Conservation (phyloP, 2,329 filamentous ascomycete genomes). For the Fusarium beomiforme region DNA sequence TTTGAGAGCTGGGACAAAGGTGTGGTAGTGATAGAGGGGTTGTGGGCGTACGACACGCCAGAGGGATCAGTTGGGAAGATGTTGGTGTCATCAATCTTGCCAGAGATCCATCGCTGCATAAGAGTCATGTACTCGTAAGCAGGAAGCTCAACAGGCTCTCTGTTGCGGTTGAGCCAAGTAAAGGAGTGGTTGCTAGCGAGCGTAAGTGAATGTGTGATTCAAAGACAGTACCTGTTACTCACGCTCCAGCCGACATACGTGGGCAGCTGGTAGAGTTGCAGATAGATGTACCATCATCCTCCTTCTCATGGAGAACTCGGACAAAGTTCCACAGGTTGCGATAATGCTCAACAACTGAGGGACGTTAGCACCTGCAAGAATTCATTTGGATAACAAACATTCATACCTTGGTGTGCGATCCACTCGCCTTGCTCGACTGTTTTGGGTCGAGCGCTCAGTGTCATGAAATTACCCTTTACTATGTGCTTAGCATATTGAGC, state of each 20-base stretch:
- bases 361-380: not conserved
- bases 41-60: slow-evolving; percentile 72
- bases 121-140: slow-evolving; percentile 94
- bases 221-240: slow-evolving; percentile 55
- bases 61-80: slow-evolving; percentile 91
- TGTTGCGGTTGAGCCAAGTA: slow-evolving; percentile 91
- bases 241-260: slow-evolving; percentile 95
- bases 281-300: slow-evolving; percentile 79
- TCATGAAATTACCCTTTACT: slow-evolving; percentile 98
- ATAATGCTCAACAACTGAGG: slow-evolving; percentile 88
- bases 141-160: slow-evolving; percentile 89
- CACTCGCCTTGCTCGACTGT: slow-evolving; percentile 95
- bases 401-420: slow-evolving; percentile 89
- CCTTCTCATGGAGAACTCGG: slow-evolving; percentile 86
- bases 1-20: slow-evolving; percentile 72
- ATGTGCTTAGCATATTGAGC: slow-evolving; percentile 83
- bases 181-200: slow-evolving; percentile 82
- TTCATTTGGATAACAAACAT: not conserved
- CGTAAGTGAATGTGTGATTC: slow-evolving; percentile 13
- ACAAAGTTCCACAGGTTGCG: slow-evolving; percentile 91
- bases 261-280: slow-evolving; percentile 89
- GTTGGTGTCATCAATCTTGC: slow-evolving; percentile 89
- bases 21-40: slow-evolving; percentile 66
- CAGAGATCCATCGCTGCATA: slow-evolving; percentile 96
- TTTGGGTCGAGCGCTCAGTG: slow-evolving; percentile 91